These are phyloP conservation scores for Saccharomyces eubayanus DNA, from an alignment of 805 yeast genomes.

Conservation along the genomic window DNA sequence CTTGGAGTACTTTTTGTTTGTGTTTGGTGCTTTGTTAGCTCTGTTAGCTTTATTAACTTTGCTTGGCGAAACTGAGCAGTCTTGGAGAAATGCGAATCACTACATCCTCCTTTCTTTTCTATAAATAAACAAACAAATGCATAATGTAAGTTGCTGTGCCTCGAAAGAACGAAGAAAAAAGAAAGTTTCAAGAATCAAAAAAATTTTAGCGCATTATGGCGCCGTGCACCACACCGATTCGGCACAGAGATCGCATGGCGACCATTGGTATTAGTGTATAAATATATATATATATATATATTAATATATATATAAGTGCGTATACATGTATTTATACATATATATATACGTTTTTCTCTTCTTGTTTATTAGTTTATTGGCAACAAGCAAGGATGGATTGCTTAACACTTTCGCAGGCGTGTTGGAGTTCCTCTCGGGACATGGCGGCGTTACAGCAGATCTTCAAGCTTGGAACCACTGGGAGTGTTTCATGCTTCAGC, in stretches of 20 bases:
- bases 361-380: background rate
- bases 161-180: background rate
- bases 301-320: background rate
- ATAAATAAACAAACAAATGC: background rate
- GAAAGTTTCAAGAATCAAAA: background rate
- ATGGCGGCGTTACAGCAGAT: slow-evolving; percentile 43
- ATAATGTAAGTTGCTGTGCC: background rate
- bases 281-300: background rate
- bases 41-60: background rate
- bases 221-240: background rate
- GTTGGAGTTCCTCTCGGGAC: slow-evolving; percentile 36
- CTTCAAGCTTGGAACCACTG: slow-evolving; percentile 54
- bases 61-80: background rate
- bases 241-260: background rate
- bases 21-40: background rate
- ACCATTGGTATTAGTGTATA: background rate
- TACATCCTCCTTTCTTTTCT: background rate
- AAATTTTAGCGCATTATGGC: background rate
- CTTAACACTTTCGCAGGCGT: slow-evolving; percentile 35
- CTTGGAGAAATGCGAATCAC: background rate
- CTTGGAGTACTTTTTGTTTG: background rate
- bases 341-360: background rate
- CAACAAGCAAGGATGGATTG: slow-evolving; percentile 22
- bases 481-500: slow-evolving; percentile 65
- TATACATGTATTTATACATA: too few species aligned